A percentile compares a stretch with the other conserved stretches of the same genome.
These are phyloP conservation scores for Chytriomyces confervae DNA, from an alignment of 192 early-diverging fungal genomes.

Conservation along the genomic window DNA sequence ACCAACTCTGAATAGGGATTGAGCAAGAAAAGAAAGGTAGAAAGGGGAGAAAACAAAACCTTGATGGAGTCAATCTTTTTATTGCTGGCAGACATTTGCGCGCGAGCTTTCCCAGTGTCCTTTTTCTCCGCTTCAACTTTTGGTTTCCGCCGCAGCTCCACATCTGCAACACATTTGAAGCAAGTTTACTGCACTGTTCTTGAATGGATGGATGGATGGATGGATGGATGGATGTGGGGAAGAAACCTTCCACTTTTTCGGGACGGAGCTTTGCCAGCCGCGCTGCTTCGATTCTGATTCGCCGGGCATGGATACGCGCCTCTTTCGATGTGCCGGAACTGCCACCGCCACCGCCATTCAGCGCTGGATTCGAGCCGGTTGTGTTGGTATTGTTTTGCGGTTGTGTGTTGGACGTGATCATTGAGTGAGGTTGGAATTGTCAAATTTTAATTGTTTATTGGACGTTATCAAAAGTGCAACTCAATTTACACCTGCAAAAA, in stretches of 20 bases:
- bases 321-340: slow-evolving; percentile 33
- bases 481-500: too few species aligned
- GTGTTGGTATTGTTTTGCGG: background rate
- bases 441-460: too few species aligned
- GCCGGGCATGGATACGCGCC: slow-evolving; percentile 53
- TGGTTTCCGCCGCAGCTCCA: slow-evolving; percentile 34
- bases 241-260: slow-evolving; percentile 51
- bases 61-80: slow-evolving; percentile 52
- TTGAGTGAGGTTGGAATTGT: too few species aligned
- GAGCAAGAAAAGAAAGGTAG: background rate
- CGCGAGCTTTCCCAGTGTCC: slow-evolving; percentile 49
- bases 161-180: slow-evolving; percentile 16
- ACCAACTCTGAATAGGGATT: background rate
- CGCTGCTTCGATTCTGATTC: slow-evolving; percentile 50
- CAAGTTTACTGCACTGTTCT: background rate
- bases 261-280: slow-evolving; percentile 50
- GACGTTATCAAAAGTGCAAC: too few species aligned
- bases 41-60: slow-evolving; percentile 20
- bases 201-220: background rate
- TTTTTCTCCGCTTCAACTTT: slow-evolving; percentile 52
- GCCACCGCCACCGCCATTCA: background rate
- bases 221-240: background rate
- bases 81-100: slow-evolving; percentile 39
- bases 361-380: too few species aligned
- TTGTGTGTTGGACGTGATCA: too few species aligned